Evolutionary conservation across 2,329 filamentous ascomycete genomes (phyloP).

Genomic region (Peltaster fructicola): DNA sequence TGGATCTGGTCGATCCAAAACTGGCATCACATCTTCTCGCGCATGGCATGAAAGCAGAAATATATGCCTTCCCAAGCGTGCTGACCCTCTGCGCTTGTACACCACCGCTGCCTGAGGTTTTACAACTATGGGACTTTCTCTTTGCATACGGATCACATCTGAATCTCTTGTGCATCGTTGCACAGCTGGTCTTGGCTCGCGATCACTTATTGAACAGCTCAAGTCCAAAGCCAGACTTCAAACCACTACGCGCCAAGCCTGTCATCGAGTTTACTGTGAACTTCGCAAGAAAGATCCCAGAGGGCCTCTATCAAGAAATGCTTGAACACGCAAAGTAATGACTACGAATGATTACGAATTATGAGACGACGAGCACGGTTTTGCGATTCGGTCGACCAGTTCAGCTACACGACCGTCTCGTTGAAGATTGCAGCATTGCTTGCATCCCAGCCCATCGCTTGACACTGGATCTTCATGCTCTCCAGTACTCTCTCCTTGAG

Average conservation of each 20-base stretch:
- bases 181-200: slow-evolving; percentile 76
- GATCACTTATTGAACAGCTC: slow-evolving; percentile 67
- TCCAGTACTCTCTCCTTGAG: slow-evolving; percentile 51
- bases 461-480: slow-evolving; percentile 59
- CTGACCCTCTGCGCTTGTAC: slow-evolving; percentile 91
- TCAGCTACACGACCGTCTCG: no score
- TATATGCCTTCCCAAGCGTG: slow-evolving; percentile 92
- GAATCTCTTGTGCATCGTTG: slow-evolving; percentile 92
- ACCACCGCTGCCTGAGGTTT: slow-evolving; percentile 79
- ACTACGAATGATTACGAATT: no score
- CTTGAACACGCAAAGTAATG: slow-evolving; percentile 62
- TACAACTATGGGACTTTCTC: slow-evolving; percentile 90
- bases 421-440: no score
- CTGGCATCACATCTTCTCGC: slow-evolving; percentile 67
- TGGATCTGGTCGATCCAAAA: slow-evolving; percentile 81
- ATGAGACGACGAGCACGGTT: no score
- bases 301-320: slow-evolving; percentile 79
- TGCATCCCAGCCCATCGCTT: slow-evolving; percentile 13
- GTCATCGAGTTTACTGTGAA: slow-evolving; percentile 50
- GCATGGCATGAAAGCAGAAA: slow-evolving; percentile 78
- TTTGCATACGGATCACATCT: slow-evolving; percentile 91
- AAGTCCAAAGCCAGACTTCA: slow-evolving; percentile 55
- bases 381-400: no score
- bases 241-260: slow-evolving; percentile 15
- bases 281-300: slow-evolving; percentile 76